Conservation (phyloP, 352 stramenopile genomes). For the Phytophthora megakarya region DNA sequence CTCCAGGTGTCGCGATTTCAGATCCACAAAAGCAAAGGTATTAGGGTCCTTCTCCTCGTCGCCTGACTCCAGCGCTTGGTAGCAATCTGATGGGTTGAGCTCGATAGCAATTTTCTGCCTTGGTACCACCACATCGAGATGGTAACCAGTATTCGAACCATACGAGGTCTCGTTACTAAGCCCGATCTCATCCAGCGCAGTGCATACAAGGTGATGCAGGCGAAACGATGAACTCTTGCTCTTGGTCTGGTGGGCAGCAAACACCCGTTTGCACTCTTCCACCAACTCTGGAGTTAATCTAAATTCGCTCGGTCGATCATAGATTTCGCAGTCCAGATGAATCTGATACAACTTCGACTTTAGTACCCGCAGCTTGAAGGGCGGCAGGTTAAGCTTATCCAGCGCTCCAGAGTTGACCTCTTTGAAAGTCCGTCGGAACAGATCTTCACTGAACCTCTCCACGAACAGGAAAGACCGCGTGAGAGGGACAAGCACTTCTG, state of each 20-base stretch:
- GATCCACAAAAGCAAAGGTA: constrained; percentile 57
- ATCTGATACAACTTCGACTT: constrained; percentile 68
- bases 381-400: constrained; percentile 38
- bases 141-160: constrained; percentile 49
- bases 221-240: constrained; percentile 64
- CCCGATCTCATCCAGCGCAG: constrained; percentile 58
- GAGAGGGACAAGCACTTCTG: constrained; percentile 50
- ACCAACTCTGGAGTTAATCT: constrained; percentile 33
- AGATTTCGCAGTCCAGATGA: constrained; percentile 61
- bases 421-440: constrained; percentile 51
- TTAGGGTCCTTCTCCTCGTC: constrained; percentile 47
- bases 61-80: constrained; percentile 44
- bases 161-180: constrained; percentile 42
- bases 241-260: constrained; percentile 54
- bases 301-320: constrained; percentile 38
- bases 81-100: constrained; percentile 59
- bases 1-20: constrained; percentile 71
- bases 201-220: constrained; percentile 59
- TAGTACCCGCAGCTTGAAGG: constrained; percentile 42
- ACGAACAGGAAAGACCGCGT: constrained; percentile 55
- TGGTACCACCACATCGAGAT: constrained; percentile 55
- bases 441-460: constrained; percentile 57
- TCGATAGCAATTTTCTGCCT: constrained; percentile 70
- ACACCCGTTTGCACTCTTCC: constrained; percentile 50
- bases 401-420: constrained; percentile 47